phyloP scores from a whole-genome alignment of 495 filamentous ascomycete species.

The Delitschia confertaspora region DNA sequence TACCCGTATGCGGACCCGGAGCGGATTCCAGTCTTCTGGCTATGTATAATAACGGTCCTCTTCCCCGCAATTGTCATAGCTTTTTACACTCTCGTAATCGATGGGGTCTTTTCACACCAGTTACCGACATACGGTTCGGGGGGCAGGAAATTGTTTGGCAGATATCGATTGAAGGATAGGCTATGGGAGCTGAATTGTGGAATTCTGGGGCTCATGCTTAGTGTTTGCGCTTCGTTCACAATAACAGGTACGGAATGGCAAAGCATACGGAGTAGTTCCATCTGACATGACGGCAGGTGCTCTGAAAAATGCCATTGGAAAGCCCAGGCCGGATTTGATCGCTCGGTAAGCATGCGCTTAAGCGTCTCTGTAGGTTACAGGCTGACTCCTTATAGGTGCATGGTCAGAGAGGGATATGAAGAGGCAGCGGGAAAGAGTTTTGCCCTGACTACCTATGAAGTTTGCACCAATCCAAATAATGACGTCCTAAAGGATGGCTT shows the following conservation, averaged over 20 bases:
- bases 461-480: conserved; percentile 61
- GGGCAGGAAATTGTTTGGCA: conserved; percentile 50
- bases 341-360: conserved; percentile 19
- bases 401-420: not conserved
- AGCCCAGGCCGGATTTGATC: conserved; percentile 75
- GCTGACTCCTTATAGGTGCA: conserved; percentile 45
- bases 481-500: conserved; percentile 73
- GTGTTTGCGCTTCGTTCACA: conserved; percentile 58
- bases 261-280: not conserved
- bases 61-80: conserved; percentile 59
- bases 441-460: conserved; percentile 29
- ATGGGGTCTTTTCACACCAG: conserved; percentile 60
- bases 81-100: conserved; percentile 62
- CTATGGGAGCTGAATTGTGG: conserved; percentile 82
- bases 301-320: conserved; percentile 80
- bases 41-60: conserved; percentile 47
- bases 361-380: conserved; percentile 40
- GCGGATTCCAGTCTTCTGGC: conserved; percentile 54
- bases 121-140: conserved; percentile 34
- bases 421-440: conserved; percentile 7
- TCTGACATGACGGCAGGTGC: conserved; percentile 42
- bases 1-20: conserved; percentile 71
- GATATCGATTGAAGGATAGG: conserved; percentile 54
- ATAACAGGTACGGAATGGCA: conserved; percentile 46
- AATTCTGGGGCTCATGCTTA: conserved; percentile 61